These are phyloP conservation scores for Coniferiporia weirii DNA, from an alignment of 1,284 basidiomycete species.

Conservation along the genomic window DNA sequence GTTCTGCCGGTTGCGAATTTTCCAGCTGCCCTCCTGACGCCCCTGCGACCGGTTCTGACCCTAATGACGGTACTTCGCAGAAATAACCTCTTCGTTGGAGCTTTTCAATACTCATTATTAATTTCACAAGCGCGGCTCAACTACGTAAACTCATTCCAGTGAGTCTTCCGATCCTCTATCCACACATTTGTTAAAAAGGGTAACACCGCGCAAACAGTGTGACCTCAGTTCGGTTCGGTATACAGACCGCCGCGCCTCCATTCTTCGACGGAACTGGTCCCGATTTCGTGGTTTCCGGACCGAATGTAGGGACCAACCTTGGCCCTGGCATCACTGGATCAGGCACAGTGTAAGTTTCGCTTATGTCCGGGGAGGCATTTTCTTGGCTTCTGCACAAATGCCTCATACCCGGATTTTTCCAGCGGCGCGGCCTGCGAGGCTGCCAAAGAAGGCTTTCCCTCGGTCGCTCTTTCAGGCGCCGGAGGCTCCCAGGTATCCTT, in stretches of 20 bases:
- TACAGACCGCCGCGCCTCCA: slow-evolving; percentile 41
- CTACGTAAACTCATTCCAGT: slow-evolving; percentile 19
- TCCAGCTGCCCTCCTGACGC: slow-evolving; percentile 38
- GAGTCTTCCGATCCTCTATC: background rate
- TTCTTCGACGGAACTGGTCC: slow-evolving; percentile 36
- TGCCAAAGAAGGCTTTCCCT: slow-evolving; percentile 41
- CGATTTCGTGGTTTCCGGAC: slow-evolving; percentile 47
- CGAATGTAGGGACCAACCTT: slow-evolving; percentile 41
- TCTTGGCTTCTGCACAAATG: background rate
- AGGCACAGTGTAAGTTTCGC: slow-evolving; percentile 41
- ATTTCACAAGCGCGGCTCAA: slow-evolving; percentile 11
- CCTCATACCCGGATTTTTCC: background rate
- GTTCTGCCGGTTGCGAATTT: slow-evolving; percentile 36
- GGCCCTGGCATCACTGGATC: slow-evolving; percentile 30
- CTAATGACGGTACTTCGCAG: background rate
- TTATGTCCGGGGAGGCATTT: background rate
- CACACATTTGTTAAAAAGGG: background rate
- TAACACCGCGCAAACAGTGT: slow-evolving; percentile 24
- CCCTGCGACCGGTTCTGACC: slow-evolving; percentile 34
- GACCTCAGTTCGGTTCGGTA: slow-evolving; percentile 41
- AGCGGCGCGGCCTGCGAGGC: slow-evolving; percentile 47
- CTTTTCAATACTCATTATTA: background rate
- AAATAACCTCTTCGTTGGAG: background rate
- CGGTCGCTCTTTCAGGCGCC: slow-evolving; percentile 44
- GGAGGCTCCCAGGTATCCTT: slow-evolving; percentile 39